Evolutionary conservation across 164 flowering plant genomes (phyloP).

Genomic region (Pachysandra terminalis): DNA sequence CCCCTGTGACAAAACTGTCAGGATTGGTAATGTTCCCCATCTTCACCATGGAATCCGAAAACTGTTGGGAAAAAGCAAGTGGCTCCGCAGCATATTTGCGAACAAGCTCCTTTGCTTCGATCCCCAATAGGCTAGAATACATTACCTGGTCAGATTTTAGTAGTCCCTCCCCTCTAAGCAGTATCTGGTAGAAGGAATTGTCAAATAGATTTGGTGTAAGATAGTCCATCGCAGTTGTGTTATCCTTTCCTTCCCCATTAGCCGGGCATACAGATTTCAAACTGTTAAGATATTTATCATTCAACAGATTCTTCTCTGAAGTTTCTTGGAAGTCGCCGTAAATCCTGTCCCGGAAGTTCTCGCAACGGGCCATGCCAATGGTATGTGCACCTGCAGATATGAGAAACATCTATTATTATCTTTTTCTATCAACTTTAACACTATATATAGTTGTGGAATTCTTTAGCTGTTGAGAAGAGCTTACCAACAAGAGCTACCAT

Average conservation of each 20-base stretch:
- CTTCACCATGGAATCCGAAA: conserved; percentile 88
- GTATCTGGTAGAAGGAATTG: conserved; percentile 60
- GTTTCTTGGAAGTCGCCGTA: conserved; percentile 33
- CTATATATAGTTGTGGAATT: no score
- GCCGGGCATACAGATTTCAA: conserved; percentile 33
- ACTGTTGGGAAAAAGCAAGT: conserved; percentile 74
- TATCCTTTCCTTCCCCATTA: conserved; percentile 20
- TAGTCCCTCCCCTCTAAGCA: conserved; percentile 73
- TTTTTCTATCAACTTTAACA: no score
- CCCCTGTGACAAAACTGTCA: conserved; percentile 59
- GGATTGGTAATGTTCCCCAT: conserved; percentile 73
- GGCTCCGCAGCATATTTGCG: conserved; percentile 58
- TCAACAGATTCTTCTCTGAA: conserved; percentile 11
- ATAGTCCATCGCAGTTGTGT: conserved; percentile 40
- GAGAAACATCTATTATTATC: background rate
- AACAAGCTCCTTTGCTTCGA: conserved; percentile 61
- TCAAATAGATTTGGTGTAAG: conserved; percentile 39
- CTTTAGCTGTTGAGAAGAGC: background rate
- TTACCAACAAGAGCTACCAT: background rate
- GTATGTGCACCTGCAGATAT: conserved; percentile 39
- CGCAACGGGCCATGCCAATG: conserved; percentile 45
- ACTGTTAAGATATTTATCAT: conserved; percentile 23
- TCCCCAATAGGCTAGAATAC: conserved; percentile 60
- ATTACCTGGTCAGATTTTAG: conserved; percentile 82
- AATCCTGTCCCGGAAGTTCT: conserved; percentile 9